A percentile compares a stretch with the other conserved stretches of the same genome.
Evolutionary conservation across 768 basidiomycete genomes (phyloP).

Genomic region (Termitomyces sp.): DNA sequence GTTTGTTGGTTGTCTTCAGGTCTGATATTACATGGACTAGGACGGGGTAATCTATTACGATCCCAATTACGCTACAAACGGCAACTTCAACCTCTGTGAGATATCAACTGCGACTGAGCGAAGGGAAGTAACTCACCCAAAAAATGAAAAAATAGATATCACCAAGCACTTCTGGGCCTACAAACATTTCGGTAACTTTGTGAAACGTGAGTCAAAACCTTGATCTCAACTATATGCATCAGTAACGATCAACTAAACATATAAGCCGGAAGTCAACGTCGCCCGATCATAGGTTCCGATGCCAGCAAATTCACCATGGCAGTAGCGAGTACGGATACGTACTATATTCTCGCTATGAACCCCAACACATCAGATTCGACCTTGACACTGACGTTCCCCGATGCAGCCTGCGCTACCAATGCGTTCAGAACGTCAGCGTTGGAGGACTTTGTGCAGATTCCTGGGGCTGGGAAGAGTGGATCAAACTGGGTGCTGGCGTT

Average conservation of each 20-base stretch:
- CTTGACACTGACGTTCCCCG: slow-evolving; percentile 31
- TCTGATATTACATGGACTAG: not conserved
- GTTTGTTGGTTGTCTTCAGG: too few species aligned
- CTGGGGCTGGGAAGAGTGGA: slow-evolving; percentile 22
- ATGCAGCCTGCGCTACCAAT: slow-evolving; percentile 23
- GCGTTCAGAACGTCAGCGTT: slow-evolving; percentile 28
- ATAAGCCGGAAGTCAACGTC: slow-evolving; percentile 34
- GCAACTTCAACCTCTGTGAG: slow-evolving; percentile 34
- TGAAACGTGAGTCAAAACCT: slow-evolving; percentile 29
- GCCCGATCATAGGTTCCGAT: slow-evolving; percentile 28
- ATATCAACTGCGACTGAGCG: not conserved
- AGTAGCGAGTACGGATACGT: slow-evolving; percentile 24
- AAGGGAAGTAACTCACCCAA: not conserved
- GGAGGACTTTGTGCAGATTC: slow-evolving; percentile 30
- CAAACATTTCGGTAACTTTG: slow-evolving; percentile 38
- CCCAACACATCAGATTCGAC: slow-evolving; percentile 24
- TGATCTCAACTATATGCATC: not conserved
- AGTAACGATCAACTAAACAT: not conserved
- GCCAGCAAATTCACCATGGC: slow-evolving; percentile 29
- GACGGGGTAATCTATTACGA: slow-evolving; percentile 31
- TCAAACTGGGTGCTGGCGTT: slow-evolving; percentile 26
- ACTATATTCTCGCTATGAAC: slow-evolving; percentile 32
- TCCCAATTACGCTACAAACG: slow-evolving; percentile 31
- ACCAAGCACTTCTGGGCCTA: slow-evolving; percentile 37
- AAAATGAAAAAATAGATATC: slow-evolving; percentile 20